Evolutionary conservation across 73 alveolate genomes (phyloP).

Genomic region (Paramecium pentaurelia): DNA sequence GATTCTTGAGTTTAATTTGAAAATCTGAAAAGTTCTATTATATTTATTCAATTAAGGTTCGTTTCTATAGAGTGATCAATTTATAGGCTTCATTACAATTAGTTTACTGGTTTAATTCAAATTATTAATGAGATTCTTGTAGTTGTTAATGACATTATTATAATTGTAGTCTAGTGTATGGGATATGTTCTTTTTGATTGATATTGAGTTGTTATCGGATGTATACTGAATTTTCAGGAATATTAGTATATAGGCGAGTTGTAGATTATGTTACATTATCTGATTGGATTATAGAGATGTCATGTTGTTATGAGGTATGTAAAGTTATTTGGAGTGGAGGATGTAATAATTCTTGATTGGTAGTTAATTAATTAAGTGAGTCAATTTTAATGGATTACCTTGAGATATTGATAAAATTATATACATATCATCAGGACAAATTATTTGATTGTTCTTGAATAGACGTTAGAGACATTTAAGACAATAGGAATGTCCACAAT

Average conservation of each 20-base stretch:
- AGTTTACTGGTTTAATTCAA: neutral
- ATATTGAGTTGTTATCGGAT: neutral
- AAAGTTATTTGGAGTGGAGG: neutral
- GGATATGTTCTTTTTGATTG: neutral
- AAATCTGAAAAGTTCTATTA: neutral
- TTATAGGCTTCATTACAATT: neutral
- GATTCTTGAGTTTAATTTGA: neutral
- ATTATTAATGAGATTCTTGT: neutral
- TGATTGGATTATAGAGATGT: neutral
- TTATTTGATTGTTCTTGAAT: neutral
- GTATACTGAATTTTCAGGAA: neutral
- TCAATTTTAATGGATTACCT: neutral
- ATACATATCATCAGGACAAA: slow-evolving; percentile 34
- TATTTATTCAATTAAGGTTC: neutral
- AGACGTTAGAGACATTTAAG: neutral
- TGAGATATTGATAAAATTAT: neutral
- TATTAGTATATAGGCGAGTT: neutral
- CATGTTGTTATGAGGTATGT: neutral
- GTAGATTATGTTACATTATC: neutral
- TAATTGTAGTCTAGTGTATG: neutral
- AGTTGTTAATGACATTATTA: neutral
- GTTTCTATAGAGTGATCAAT: neutral
- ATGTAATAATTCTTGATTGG: neutral
- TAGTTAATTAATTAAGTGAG: neutral
- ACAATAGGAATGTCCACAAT: slow-evolving; percentile 41